Percentiles rank a stretch among this genome's conserved stretches.
Conservation (phyloP, 1,139 yeast species). For the Candida neerlandica region DNA sequence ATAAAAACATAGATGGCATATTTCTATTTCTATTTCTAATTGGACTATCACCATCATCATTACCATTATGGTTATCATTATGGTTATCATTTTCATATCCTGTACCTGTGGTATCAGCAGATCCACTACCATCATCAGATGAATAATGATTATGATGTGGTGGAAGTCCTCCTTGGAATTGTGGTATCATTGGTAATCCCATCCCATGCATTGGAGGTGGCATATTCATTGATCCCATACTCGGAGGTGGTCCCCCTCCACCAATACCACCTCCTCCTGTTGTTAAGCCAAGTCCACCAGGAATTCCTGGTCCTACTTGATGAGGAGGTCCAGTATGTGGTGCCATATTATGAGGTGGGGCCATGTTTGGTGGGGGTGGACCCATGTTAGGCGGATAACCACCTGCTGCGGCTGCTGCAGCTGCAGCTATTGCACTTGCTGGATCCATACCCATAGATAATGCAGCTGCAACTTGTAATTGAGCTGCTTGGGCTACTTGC, state of each 20-base stretch:
- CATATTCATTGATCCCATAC: slow-evolving; percentile 3
- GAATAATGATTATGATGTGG: slow-evolving; percentile 7
- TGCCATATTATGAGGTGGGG: slow-evolving; percentile 7
- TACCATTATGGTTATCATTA: not conserved
- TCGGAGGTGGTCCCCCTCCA: slow-evolving; percentile 8
- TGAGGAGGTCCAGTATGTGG: slow-evolving; percentile 11
- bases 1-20: slow-evolving; percentile 1
- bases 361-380: slow-evolving; percentile 10
- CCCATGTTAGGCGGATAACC: slow-evolving; percentile 18
- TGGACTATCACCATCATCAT: slow-evolving; percentile 5
- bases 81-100: slow-evolving; percentile 2
- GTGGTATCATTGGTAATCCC: slow-evolving; percentile 18
- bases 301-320: not conserved
- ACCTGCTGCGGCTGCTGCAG: slow-evolving; percentile 28
- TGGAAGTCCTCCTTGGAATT: slow-evolving; percentile 9
- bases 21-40: not conserved
- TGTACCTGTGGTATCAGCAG: slow-evolving; percentile 10
- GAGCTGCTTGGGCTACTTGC: slow-evolving; percentile 34
- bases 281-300: not conserved
- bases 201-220: slow-evolving; percentile 12
- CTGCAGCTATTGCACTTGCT: slow-evolving; percentile 30
- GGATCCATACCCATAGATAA: slow-evolving; percentile 41
- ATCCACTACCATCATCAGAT: slow-evolving; percentile 9
- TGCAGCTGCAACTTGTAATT: slow-evolving; percentile 39
- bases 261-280: not conserved